phyloP scores from a whole-genome alignment of 257 asterid species.

The Petunia secreta region DNA sequence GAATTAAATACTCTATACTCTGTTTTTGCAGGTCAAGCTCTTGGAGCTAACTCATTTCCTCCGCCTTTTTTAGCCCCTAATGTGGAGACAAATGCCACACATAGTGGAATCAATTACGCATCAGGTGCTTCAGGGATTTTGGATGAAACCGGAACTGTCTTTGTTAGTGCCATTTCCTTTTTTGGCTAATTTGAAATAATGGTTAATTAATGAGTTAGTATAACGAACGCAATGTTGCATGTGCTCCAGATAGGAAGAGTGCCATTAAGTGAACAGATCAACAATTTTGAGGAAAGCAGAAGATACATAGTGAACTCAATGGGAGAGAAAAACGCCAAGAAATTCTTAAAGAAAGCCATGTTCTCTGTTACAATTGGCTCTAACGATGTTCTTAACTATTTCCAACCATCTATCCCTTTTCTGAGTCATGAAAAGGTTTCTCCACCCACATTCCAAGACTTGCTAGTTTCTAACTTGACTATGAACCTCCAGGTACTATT shows the following conservation, averaged over 20 bases:
- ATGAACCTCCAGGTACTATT: constrained; percentile 52
- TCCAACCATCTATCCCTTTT: constrained; percentile 46
- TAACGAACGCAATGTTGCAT: background rate
- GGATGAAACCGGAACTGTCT: constrained; percentile 55
- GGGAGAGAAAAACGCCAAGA: constrained; percentile 46
- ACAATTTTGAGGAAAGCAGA: constrained; percentile 47
- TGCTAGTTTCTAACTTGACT: constrained; percentile 52
- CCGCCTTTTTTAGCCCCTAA: constrained; percentile 55
- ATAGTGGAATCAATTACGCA: constrained; percentile 56
- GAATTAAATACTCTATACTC: too few species aligned
- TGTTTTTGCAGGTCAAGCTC: constrained; percentile 41
- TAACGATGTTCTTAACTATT: constrained; percentile 55
- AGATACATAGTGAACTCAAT: constrained; percentile 41
- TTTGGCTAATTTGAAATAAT: background rate
- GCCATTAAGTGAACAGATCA: constrained; percentile 51
- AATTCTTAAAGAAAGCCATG: constrained; percentile 42
- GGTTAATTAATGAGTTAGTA: background rate
- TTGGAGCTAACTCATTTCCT: constrained; percentile 53
- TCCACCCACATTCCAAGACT: constrained; percentile 45
- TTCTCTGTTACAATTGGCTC: constrained; percentile 59
- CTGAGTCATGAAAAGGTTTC: constrained; percentile 34
- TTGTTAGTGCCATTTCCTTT: constrained; percentile 37
- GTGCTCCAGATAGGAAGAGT: constrained; percentile 49
- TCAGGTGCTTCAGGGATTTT: constrained; percentile 73
- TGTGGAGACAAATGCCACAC: constrained; percentile 38